Conservation (phyloP, 768 basidiomycete genomes). For the Auricularia sp. region DNA sequence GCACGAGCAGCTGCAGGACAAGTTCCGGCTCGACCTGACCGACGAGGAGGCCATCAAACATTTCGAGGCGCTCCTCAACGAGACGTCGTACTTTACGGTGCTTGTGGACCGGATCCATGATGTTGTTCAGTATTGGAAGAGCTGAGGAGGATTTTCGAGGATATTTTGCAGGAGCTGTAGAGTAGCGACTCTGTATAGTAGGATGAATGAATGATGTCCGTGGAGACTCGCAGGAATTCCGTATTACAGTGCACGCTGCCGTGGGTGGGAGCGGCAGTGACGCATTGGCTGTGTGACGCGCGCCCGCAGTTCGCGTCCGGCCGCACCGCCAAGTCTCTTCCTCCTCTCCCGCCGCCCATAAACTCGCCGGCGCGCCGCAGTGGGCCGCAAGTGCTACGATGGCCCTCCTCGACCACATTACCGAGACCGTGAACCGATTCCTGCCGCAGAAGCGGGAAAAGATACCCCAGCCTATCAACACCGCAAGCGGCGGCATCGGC, state of each 20-base stretch:
- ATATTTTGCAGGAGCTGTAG: too few species aligned
- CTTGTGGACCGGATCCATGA: slow-evolving; percentile 92
- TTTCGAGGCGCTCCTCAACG: slow-evolving; percentile 86
- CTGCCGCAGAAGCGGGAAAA: slow-evolving; percentile 30
- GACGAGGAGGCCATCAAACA: slow-evolving; percentile 98
- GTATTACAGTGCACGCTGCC: too few species aligned
- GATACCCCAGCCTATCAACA: neutral
- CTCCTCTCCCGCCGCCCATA: neutral
- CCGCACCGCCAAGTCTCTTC: neutral
- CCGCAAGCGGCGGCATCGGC: neutral
- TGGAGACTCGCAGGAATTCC: too few species aligned
- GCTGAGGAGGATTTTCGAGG: slow-evolving; percentile 24
- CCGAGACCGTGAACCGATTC: slow-evolving; percentile 37
- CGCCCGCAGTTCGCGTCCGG: neutral
- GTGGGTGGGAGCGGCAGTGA: neutral
- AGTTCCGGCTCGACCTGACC: slow-evolving; percentile 86
- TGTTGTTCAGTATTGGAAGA: slow-evolving; percentile 81
- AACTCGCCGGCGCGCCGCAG: neutral
- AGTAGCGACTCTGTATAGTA: neutral
- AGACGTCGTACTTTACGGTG: slow-evolving; percentile 87
- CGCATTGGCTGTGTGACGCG: neutral
- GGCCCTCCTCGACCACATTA: slow-evolving; percentile 48
- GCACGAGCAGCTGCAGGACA: slow-evolving; percentile 87
- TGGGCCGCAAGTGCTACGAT: slow-evolving; percentile 23
- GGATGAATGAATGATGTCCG: neutral